phyloP scores from a whole-genome alignment of 2,329 filamentous ascomycete species.

The Drechslerella dactyloides region DNA sequence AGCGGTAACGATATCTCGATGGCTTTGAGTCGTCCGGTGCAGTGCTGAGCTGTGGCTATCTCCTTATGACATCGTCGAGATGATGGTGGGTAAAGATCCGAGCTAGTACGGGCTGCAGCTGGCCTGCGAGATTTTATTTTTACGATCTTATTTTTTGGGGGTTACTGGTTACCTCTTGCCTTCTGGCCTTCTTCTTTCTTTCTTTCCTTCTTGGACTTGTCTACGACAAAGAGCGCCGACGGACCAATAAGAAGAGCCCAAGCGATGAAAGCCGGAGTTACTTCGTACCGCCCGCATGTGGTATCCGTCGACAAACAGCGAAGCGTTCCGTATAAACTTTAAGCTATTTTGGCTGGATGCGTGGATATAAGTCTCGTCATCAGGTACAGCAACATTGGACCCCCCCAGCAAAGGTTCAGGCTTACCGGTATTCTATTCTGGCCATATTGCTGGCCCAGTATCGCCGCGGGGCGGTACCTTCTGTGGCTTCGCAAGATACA shows the following conservation, averaged over 20 bases:
- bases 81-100: conserved; percentile 22
- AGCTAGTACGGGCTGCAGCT: conserved; percentile 23
- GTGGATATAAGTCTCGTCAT: too few relatives aligned
- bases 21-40: too few relatives aligned
- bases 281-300: neutral
- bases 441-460: too few relatives aligned
- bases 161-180: too few relatives aligned
- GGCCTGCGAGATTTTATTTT: conserved; percentile 1
- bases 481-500: neutral
- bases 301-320: neutral
- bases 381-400: too few relatives aligned
- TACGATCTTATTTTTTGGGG: too few relatives aligned
- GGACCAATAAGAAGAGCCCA: neutral
- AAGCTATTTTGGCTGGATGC: too few relatives aligned
- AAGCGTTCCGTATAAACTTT: neutral
- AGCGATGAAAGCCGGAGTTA: neutral
- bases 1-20: neutral
- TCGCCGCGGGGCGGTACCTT: neutral
- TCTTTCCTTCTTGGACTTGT: neutral
- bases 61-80: conserved; percentile 17
- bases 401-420: too few relatives aligned
- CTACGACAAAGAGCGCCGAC: conserved; percentile 2
- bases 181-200: neutral
- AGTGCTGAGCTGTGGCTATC: conserved; percentile 12
- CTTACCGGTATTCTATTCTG: too few relatives aligned